Conservation (phyloP, 306 rosid genomes). For the Malus sieversii region DNA sequence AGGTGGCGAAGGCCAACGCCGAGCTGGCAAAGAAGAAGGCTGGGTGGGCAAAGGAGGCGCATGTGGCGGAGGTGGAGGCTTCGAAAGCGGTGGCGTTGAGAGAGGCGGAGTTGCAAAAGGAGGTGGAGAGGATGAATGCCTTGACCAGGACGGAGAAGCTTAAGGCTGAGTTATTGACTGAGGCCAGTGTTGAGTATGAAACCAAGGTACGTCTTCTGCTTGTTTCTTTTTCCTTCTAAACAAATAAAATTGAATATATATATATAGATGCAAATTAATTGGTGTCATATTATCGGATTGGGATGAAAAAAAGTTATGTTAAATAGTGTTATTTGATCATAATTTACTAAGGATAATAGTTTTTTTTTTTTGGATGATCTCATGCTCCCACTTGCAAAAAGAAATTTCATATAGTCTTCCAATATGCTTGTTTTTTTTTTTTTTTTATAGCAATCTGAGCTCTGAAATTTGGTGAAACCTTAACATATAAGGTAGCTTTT, state of each 20-base stretch:
- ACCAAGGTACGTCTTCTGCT: slow-evolving; percentile 14
- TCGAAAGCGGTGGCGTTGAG: slow-evolving; percentile 28
- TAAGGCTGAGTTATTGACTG: slow-evolving; percentile 29
- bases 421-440: too few relatives aligned
- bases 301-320: too few relatives aligned
- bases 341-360: too few relatives aligned
- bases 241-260: not conserved
- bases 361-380: too few relatives aligned
- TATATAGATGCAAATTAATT: not conserved
- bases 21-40: slow-evolving; percentile 34
- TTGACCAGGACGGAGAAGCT: slow-evolving; percentile 29
- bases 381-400: too few relatives aligned
- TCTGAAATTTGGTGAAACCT: too few relatives aligned
- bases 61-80: slow-evolving; percentile 31
- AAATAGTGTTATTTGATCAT: too few relatives aligned
- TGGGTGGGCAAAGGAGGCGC: slow-evolving; percentile 12
- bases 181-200: slow-evolving; percentile 38
- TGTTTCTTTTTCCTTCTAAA: not conserved
- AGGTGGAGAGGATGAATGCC: slow-evolving; percentile 33
- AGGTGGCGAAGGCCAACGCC: slow-evolving; percentile 31
- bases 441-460: too few relatives aligned
- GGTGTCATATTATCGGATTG: not conserved
- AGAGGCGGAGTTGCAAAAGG: slow-evolving; percentile 28
- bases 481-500: too few relatives aligned
- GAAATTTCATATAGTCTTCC: too few relatives aligned